These are phyloP conservation scores for Gracilaria vermiculophylla DNA, from an alignment of 23 red algal genomes.

Conservation along the genomic window DNA sequence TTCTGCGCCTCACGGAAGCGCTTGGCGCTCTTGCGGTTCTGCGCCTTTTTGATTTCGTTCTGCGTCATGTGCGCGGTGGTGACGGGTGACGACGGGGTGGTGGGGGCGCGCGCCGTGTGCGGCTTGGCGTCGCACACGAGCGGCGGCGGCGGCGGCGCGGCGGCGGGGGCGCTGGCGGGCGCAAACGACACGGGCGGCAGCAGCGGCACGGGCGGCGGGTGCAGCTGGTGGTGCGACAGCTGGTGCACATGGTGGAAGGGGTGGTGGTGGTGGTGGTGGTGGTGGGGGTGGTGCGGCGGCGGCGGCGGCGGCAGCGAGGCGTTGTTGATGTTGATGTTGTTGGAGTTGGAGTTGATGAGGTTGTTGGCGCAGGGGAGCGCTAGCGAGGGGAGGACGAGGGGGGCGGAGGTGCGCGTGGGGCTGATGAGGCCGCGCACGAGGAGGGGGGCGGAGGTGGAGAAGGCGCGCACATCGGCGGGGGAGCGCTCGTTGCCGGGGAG, in stretches of 20 bases:
- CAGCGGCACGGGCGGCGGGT: neutral
- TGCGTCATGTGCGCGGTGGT: constrained; percentile 17
- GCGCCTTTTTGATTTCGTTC: constrained; percentile 64
- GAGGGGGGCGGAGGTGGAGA: constrained; percentile 24
- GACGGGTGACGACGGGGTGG: neutral
- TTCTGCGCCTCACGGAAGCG: constrained; percentile 77
- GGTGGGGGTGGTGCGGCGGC: neutral
- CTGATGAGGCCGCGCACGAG: constrained; percentile 43
- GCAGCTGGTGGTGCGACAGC: neutral
- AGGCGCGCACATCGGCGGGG: constrained; percentile 41
- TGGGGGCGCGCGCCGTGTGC: neutral
- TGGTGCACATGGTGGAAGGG: no score
- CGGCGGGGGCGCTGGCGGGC: neutral
- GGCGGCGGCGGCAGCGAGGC: neutral
- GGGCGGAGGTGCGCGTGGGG: constrained; percentile 4
- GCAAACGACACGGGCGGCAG: neutral
- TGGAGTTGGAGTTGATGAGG: no score
- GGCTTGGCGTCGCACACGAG: no score
- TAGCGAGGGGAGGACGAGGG: constrained; percentile 36
- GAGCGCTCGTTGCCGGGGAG: constrained; percentile 32
- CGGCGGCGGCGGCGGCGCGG: constrained; percentile 17
- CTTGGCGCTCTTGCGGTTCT: constrained; percentile 69
- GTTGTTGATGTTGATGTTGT: no score
- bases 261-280: neutral
- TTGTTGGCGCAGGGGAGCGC: constrained; percentile 31